These are phyloP conservation scores for Piromyces finnis DNA, from an alignment of 192 early-diverging fungal species.

Conservation along the genomic window DNA sequence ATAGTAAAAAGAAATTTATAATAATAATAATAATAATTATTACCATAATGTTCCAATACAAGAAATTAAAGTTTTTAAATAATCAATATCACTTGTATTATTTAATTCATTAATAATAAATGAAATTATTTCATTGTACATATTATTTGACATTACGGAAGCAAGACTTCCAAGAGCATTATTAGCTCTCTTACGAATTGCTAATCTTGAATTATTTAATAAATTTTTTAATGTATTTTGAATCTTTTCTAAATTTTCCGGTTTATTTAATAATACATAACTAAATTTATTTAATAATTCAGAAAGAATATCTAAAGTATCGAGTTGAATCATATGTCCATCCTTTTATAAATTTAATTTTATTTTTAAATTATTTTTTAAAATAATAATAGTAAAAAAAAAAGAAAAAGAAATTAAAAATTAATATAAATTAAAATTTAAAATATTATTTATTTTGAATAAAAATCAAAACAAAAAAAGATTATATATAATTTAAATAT, in stretches of 20 bases:
- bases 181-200: slow-evolving; percentile 61
- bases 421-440: too few species aligned
- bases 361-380: background rate
- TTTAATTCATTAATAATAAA: slow-evolving; percentile 26
- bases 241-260: slow-evolving; percentile 24
- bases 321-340: slow-evolving; percentile 38
- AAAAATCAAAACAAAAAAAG: too few species aligned
- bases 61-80: slow-evolving; percentile 53
- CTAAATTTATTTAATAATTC: slow-evolving; percentile 59
- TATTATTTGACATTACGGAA: slow-evolving; percentile 38
- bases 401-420: background rate
- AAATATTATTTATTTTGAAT: too few species aligned
- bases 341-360: slow-evolving; percentile 1
- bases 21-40: background rate
- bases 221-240: slow-evolving; percentile 46
- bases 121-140: slow-evolving; percentile 50
- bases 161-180: slow-evolving; percentile 49
- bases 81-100: slow-evolving; percentile 34
- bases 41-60: slow-evolving; percentile 56
- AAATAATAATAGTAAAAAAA: slow-evolving; percentile 1
- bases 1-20: too few species aligned
- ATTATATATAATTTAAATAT: background rate
- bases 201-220: slow-evolving; percentile 46
- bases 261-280: slow-evolving; percentile 17
- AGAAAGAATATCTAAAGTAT: slow-evolving; percentile 54